A percentile compares a stretch with the other conserved stretches of the same genome.
These are phyloP conservation scores for Zoysia pacifica DNA, from an alignment of 176 grass and related monocot species.

Conservation along the genomic window DNA sequence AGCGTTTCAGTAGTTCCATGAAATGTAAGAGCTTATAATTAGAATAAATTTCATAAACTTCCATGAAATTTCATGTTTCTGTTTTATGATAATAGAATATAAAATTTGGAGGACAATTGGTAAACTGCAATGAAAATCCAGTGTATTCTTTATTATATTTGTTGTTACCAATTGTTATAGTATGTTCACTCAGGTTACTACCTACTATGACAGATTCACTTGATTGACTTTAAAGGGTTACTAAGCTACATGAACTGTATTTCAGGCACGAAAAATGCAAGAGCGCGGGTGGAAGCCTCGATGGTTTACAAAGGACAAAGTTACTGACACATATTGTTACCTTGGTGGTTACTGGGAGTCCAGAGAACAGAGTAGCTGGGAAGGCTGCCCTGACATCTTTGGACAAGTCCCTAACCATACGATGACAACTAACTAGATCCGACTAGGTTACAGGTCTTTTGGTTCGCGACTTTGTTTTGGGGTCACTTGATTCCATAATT, in stretches of 20 bases:
- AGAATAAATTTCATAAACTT: neutral
- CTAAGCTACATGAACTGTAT: neutral
- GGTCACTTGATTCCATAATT: slow-evolving; percentile 46
- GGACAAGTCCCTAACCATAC: slow-evolving; percentile 74
- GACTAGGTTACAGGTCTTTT: slow-evolving; percentile 44
- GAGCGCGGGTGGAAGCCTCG: slow-evolving; percentile 95
- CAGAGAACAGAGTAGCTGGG: slow-evolving; percentile 76
- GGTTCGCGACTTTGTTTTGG: slow-evolving; percentile 35
- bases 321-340: slow-evolving; percentile 73
- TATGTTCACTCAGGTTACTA: neutral
- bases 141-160: neutral
- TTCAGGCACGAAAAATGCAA: slow-evolving; percentile 98
- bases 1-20: neutral
- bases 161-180: neutral
- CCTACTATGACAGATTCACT: neutral
- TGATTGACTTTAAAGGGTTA: neutral
- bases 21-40: neutral
- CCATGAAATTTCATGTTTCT: too few species aligned
- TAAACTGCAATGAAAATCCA: neutral
- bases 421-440: slow-evolving; percentile 63
- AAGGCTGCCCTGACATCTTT: slow-evolving; percentile 90
- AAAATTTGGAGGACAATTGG: neutral
- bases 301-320: slow-evolving; percentile 96
- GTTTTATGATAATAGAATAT: too few species aligned
- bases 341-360: slow-evolving; percentile 96